Conservation (phyloP, 176 grass and related monocot genomes). For the Oryza meyeriana region DNA sequence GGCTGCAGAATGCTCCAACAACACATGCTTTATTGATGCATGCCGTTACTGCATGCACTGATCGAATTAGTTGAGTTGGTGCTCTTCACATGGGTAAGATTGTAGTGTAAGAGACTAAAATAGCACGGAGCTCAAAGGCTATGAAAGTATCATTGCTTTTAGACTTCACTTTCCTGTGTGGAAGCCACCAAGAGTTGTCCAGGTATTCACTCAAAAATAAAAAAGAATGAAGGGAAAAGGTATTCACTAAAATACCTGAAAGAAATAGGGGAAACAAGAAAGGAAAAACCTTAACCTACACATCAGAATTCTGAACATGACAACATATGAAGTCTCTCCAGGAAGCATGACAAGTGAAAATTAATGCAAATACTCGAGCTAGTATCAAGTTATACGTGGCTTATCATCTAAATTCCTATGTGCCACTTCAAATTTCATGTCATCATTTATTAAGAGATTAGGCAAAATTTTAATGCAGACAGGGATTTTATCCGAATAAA, state of each 20-base stretch:
- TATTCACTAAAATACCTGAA: not conserved
- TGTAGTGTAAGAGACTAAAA: constrained; percentile 27
- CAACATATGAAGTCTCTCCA: no score
- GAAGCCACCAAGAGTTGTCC: constrained; percentile 54
- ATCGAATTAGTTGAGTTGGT: constrained; percentile 31
- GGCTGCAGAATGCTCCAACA: constrained; percentile 39
- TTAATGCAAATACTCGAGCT: not conserved
- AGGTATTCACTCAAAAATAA: constrained; percentile 10
- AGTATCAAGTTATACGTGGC: not conserved
- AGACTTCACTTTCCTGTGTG: constrained; percentile 44
- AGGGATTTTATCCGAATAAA: not conserved
- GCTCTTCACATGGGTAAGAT: constrained; percentile 56
- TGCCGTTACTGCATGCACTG: constrained; percentile 41
- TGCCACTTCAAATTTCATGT: not conserved
- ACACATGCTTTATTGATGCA: constrained; percentile 50
- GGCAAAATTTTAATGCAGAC: not conserved
- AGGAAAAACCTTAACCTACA: not conserved
- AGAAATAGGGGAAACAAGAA: not conserved
- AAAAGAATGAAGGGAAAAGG: not conserved
- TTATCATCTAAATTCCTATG: not conserved
- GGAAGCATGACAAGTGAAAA: not conserved
- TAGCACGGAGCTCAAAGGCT: constrained; percentile 38
- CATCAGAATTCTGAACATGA: not conserved
- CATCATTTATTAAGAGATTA: not conserved
- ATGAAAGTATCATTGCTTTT: constrained; percentile 53